Base-by-base conservation (phyloP, 805 yeast genomes). In the Jamesozyma jinghongensis region DNA sequence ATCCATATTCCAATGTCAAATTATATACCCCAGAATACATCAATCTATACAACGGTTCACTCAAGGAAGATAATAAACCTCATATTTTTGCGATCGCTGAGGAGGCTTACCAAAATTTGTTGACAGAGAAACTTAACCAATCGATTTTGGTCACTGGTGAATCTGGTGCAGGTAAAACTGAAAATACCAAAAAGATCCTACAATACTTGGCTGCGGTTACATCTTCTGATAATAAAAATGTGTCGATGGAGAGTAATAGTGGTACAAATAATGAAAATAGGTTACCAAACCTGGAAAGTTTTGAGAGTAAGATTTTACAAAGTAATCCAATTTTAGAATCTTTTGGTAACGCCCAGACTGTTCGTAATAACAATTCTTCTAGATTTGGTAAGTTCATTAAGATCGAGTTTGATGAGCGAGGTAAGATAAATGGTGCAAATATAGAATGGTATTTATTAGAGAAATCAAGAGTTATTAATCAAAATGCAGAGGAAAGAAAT, bases 131-230 rank as follows among this genome's bases (percentile, higher is more conserved):
- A 38, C 78, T 77, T 52, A 82, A 88, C 60, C 98, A 92, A 65
- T 80, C 94, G 11, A 86, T 92, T 41, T 68, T 92, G 37, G 97
- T 92, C n/a, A 92, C 98, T 0, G 99, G 99, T 48, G 99, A 92
- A 59, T 82, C 94, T 19, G 99, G 99, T 50, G 98, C 99, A 0
- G 99, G 99, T 40, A 92, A 92, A 59, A 92, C 99, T 0, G 98
- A 92, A 64, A 92, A 86, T 51, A 92, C 99, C 4, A 92, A 92
- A 61, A 87, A 84, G 57, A 87, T 92, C 41, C 81, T 92, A 44
- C 97, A 88, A 59, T 92, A 87, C 59, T 70, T 92, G 42, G 85
- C 96, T 1, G 78, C 85, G 6, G 79, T 85, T 20, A 77, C 94
- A 28, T 33, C 37, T 2, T 56, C 73, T 8, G 51, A 62, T 41